A percentile compares a stretch with the other conserved stretches of the same genome.
Evolutionary conservation across 257 asterid genomes (phyloP).

Genomic region (Mitragyna speciosa): DNA sequence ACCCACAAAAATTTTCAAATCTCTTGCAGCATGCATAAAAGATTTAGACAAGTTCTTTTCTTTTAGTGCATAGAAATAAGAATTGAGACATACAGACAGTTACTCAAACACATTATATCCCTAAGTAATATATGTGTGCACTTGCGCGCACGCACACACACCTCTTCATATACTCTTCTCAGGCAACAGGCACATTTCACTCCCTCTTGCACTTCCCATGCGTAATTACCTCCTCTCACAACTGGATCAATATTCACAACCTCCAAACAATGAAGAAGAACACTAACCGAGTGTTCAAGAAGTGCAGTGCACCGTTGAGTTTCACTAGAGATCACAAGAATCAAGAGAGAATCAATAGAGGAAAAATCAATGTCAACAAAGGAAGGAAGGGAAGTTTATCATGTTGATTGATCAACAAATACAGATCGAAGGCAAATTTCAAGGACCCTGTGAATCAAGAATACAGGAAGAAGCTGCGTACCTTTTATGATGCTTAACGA

Average conservation of each 20-base stretch:
- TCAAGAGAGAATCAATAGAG: neutral
- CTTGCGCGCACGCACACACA: constrained; percentile 14
- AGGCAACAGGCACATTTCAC: constrained; percentile 76
- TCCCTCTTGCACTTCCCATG: constrained; percentile 73
- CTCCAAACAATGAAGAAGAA: constrained; percentile 84
- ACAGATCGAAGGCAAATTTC: neutral
- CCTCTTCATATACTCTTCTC: constrained; percentile 96
- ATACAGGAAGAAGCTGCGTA: constrained; percentile 27
- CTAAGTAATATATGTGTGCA: neutral
- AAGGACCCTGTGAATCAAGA: neutral
- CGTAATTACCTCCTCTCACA: constrained; percentile 33
- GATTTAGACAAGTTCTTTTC: neutral
- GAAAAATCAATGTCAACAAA: neutral
- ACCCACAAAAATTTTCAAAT: neutral
- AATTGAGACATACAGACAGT: neutral
- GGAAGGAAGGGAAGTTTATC: constrained; percentile 1
- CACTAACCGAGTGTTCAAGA: constrained; percentile 71
- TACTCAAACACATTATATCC: neutral
- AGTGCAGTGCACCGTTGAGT: constrained; percentile 59
- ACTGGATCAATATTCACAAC: constrained; percentile 38
- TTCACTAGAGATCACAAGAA: constrained; percentile 44
- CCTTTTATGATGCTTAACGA: constrained; percentile 81
- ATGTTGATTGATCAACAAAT: neutral
- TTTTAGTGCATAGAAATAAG: neutral
- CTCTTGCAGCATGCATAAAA: constrained; percentile 6